These are phyloP conservation scores for Cochlearia excelsa DNA, from an alignment of 345 rosid species.

Conservation along the genomic window DNA sequence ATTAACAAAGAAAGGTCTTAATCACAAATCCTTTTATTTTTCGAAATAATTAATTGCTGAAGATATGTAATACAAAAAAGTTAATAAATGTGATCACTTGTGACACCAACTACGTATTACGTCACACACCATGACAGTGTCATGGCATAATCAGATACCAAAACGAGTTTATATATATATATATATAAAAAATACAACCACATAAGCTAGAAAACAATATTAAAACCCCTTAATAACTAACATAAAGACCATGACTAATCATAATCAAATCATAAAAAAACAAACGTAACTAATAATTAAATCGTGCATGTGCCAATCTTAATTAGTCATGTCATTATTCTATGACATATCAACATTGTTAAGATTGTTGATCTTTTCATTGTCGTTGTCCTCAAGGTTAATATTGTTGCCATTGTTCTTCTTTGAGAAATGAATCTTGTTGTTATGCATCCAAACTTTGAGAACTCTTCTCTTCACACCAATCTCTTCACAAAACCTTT, in stretches of 20 bases:
- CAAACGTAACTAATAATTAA: conserved; percentile 10
- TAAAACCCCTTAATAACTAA: conserved; percentile 19
- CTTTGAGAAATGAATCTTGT: conserved; percentile 46
- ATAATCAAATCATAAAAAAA: conserved; percentile 20
- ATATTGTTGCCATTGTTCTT: conserved; percentile 31
- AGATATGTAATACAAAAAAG: neutral
- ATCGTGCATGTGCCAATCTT: conserved; percentile 19
- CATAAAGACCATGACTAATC: conserved; percentile 4
- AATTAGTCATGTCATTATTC: conserved; percentile 29
- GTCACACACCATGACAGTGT: conserved; percentile 12
- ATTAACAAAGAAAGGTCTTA: conserved; percentile 1
- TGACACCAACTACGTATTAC: conserved; percentile 33
- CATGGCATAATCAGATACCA: conserved; percentile 14
- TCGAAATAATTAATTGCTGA: neutral
- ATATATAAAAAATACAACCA: conserved; percentile 13
- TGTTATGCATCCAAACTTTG: conserved; percentile 80
- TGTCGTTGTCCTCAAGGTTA: conserved; percentile 32
- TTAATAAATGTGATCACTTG: conserved; percentile 33
- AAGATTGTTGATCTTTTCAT: conserved; percentile 27
- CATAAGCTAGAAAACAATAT: conserved; percentile 6
- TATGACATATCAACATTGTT: conserved; percentile 28
- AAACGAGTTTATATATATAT: conserved; percentile 17
- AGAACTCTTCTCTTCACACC: conserved; percentile 64
- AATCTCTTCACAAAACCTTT: conserved; percentile 63
- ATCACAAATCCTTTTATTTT: conserved; percentile 8